Base-by-base conservation (phyloP, 148 eudicot species). In the Camellia sinensis region DNA sequence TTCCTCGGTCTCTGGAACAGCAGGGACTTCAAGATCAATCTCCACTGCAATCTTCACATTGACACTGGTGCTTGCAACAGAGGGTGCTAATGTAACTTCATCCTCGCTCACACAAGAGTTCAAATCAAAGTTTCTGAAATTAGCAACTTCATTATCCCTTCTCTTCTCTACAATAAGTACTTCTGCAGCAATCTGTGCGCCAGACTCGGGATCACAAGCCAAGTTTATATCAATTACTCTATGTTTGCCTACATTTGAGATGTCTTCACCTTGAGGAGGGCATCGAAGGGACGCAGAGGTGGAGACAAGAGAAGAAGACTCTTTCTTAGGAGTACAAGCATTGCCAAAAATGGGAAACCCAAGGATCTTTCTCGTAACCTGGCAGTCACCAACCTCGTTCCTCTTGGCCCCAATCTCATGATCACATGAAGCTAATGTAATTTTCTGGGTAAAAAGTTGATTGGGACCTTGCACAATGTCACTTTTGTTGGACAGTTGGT, bases 71-170 rank as follows among this genome's bases (percentile, higher is more conserved):
- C 80, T 86, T 68, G 83, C 82, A 78, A 75, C 67, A 73, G 86
- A 77, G 71, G 88, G 80, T 41, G 59, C 74, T 56, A 85, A 57
- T 9, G 80, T 76, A 78, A 78, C 79, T 83, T 94, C 98, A 80
- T 89, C 94, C 80, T 92, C 97, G 2, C 68, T 86, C 54, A 83
- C 44, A 76, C 89, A 93, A 11, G 91, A 85, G 78, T 95, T 95
- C 80, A 95, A 88, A 88, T 95, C 99, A 78, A 95, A 84, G 63
- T 80, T 84, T 83, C 87, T 81, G 13, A 80, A 29, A 83, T 63
- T 68, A 60, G 80, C 50, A 80, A 70, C 68, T 46, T 83, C 82
- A 56, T 62, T 79, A 44, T 76, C 82, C 15, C 43, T 76, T 77
- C 73, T 85, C 80, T 86, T 82, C 82, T 91, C 89, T 7, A 69